Evolutionary conservation across 2,329 filamentous ascomycete genomes (phyloP).

Genomic region (Aspergillus sp.): DNA sequence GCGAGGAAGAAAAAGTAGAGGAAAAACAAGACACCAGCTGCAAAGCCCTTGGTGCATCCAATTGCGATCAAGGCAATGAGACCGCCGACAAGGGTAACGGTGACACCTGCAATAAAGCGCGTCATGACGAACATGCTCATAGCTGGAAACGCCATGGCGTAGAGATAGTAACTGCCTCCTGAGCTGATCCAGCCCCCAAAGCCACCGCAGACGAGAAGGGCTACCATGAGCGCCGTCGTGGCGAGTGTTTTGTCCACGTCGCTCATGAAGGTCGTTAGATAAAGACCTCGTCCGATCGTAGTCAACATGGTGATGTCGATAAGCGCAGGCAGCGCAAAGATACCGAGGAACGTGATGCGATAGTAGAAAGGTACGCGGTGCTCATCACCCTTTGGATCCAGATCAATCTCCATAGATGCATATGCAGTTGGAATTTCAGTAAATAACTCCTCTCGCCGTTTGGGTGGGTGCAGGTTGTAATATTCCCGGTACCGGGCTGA

Average conservation of each 20-base stretch:
- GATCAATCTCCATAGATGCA: conserved; percentile 53
- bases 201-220: conserved; percentile 59
- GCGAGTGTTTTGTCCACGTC: conserved; percentile 48
- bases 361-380: conserved; percentile 46
- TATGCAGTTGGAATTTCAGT: conserved; percentile 51
- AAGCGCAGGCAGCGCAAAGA: conserved; percentile 62
- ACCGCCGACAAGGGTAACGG: conserved; percentile 51
- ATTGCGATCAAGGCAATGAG: conserved; percentile 55
- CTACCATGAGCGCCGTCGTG: conserved; percentile 58
- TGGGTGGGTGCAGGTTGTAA: conserved; percentile 40
- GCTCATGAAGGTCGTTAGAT: conserved; percentile 59
- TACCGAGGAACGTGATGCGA: conserved; percentile 58
- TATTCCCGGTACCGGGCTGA: conserved; percentile 42
- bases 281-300: conserved; percentile 59
- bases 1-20: conserved; percentile 59
- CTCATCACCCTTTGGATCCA: conserved; percentile 45
- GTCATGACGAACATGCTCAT: conserved; percentile 56
- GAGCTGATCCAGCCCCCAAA: conserved; percentile 64
- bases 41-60: conserved; percentile 42
- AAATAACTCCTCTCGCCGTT: conserved; percentile 13
- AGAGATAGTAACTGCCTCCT: conserved; percentile 61
- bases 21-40: conserved; percentile 56
- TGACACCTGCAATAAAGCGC: conserved; percentile 49
- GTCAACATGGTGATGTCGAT: conserved; percentile 61
- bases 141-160: conserved; percentile 55